Evolutionary conservation across 208 protist genomes (phyloP).

Genomic region (Leptomonas pyrrhocoris): DNA sequence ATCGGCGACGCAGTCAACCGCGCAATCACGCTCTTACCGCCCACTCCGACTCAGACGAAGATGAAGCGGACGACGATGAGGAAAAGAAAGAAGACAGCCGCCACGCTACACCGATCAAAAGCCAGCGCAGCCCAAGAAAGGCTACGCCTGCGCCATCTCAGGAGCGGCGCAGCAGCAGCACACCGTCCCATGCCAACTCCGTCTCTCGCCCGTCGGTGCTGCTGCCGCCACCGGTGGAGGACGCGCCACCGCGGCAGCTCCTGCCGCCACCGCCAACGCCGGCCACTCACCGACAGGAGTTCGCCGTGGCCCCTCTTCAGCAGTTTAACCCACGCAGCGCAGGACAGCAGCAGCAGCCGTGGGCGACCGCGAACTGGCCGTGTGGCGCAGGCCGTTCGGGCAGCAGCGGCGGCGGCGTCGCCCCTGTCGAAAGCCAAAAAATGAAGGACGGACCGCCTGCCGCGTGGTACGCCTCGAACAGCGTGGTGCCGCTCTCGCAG

Average conservation of each 20-base stretch:
- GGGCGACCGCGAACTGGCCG: constrained; percentile 24
- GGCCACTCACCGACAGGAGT: constrained; percentile 11
- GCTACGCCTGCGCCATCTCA: background rate
- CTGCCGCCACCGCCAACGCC: constrained; percentile 28
- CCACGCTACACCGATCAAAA: background rate
- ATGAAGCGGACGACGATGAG: background rate
- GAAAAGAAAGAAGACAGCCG: background rate
- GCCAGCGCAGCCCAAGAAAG: background rate
- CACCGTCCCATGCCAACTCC: background rate
- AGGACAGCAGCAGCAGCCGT: constrained; percentile 22
- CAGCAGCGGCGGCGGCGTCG: background rate
- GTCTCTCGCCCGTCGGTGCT: background rate
- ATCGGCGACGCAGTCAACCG: constrained; percentile 21
- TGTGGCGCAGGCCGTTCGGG: background rate
- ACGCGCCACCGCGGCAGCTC: constrained; percentile 3
- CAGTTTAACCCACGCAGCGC: constrained; percentile 4
- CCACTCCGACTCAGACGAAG: background rate
- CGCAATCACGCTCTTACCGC: background rate
- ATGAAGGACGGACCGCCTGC: constrained; percentile 20
- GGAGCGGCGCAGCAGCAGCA: constrained; percentile 5
- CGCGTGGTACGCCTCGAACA: constrained; percentile 33
- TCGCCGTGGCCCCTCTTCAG: constrained; percentile 20
- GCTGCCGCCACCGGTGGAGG: background rate
- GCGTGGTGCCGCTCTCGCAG: constrained; percentile 24
- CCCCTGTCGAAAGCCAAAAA: background rate